A percentile compares a stretch with the other conserved stretches of the same genome.
Evolutionary conservation across 2,329 filamentous ascomycete genomes (phyloP).

Genomic region (Epichloe typhina): DNA sequence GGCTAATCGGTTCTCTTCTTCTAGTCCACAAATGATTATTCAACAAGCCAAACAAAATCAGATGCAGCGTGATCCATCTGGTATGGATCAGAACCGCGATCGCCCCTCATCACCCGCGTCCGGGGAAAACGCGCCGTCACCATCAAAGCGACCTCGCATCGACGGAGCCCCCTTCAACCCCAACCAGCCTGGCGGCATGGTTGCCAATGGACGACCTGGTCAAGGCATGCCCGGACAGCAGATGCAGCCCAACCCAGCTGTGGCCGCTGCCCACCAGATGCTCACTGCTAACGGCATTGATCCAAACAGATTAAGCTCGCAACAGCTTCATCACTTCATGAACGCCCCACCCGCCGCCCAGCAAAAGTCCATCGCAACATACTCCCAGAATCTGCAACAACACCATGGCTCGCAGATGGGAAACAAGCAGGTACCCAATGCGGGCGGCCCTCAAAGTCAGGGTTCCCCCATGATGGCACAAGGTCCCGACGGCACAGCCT

Average conservation of each 20-base stretch:
- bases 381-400: slow-evolving; percentile 72
- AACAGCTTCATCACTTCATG: slow-evolving; percentile 58
- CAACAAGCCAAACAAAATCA: slow-evolving; percentile 60
- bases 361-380: slow-evolving; percentile 76
- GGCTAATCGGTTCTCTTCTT: background rate
- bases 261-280: slow-evolving; percentile 43
- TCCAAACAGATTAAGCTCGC: slow-evolving; percentile 55
- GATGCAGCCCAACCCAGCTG: slow-evolving; percentile 40
- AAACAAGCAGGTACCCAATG: slow-evolving; percentile 66
- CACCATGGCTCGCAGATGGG: slow-evolving; percentile 73
- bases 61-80: slow-evolving; percentile 80
- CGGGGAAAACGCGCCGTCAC: slow-evolving; percentile 80
- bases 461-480: slow-evolving; percentile 72
- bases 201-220: slow-evolving; percentile 57
- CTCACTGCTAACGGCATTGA: slow-evolving; percentile 61
- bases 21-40: slow-evolving; percentile 58
- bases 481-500: slow-evolving; percentile 49
- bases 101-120: slow-evolving; percentile 71
- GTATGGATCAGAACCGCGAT: slow-evolving; percentile 72
- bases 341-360: slow-evolving; percentile 47
- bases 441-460: slow-evolving; percentile 57
- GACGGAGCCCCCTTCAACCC: slow-evolving; percentile 59
- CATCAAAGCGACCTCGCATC: slow-evolving; percentile 77
- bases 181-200: slow-evolving; percentile 51
- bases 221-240: slow-evolving; percentile 62